Evolutionary conservation across 2,329 filamentous ascomycete species (phyloP), one percentile per base, ranked within the genome.

Genomic region (Trichoderma atrobrunneum): DNA sequence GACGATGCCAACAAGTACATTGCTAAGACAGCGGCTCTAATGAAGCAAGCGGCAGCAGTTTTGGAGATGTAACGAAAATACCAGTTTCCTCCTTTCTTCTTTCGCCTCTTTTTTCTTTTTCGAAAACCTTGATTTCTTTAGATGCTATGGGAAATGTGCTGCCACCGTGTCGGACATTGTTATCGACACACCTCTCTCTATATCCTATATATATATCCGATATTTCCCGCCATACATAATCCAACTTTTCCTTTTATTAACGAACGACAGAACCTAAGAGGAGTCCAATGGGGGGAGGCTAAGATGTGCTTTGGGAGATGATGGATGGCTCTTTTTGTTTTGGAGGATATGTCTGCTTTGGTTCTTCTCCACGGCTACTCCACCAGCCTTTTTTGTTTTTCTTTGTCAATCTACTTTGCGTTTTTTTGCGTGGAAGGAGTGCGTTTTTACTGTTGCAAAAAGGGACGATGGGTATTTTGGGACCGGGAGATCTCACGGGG

Each of bases 21-120:
- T 34, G 85, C 91, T 75, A 93, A 91, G 81, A 91, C 93, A 28
- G 92, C 93, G 1, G 83, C 82, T 12, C 90, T 93, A 61, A 82
- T 98, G 69, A 85, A 84, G 68, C 81, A 84, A 65, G 93, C 94
- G 34, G 88, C 87, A 0, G 75, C 76, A 3, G 72, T 79, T 60
- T 72, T 84, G 74, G 72, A 76, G 70, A 70, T 79, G 57, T 78
- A 79, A 66, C 74, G 54, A 61, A 43, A 26, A 32, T 2, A 7
- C 36, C 34, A 11, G n/a, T 30, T 56, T 43, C 5, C 28, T 30
- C 18, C 34, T 32, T 36, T 43, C 21, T n/a, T 67, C 51, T 51
- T 30, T 73, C 72, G 75, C 73, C 73, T 74, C 75, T 75, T 76
- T 70, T 60, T 26, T 34, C 72, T 30, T 69, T 51, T 60, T 43